These are phyloP conservation scores for Fusarium neocosmosporiellum DNA, from an alignment of 2,329 filamentous ascomycete genomes.

Conservation along the genomic window DNA sequence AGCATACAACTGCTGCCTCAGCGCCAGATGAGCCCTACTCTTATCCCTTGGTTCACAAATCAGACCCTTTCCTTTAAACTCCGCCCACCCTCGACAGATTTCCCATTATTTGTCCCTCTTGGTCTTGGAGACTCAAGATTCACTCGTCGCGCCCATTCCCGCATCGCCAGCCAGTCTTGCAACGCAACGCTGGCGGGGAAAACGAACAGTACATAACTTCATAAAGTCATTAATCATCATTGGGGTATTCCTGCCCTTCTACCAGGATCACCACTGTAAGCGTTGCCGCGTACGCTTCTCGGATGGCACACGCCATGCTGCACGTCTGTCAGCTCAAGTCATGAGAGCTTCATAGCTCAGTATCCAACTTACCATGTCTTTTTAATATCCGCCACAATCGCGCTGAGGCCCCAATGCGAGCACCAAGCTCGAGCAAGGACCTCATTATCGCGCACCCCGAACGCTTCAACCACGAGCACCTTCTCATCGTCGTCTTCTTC, in stretches of 20 bases:
- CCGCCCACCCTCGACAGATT: neutral
- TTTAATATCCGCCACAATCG: conserved; percentile 75
- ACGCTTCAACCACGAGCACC: conserved; percentile 78
- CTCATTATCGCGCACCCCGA: conserved; percentile 80
- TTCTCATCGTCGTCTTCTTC: conserved; percentile 68
- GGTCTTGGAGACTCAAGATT: conserved; percentile 20
- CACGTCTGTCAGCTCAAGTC: conserved; percentile 18
- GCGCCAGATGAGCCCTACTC: conserved; percentile 6
- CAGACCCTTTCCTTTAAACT: conserved; percentile 18
- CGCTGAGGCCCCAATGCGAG: conserved; percentile 78
- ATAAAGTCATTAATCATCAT: conserved; percentile 52
- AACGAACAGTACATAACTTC: conserved; percentile 35
- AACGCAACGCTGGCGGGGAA: conserved; percentile 10
- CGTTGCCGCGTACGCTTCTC: conserved; percentile 80
- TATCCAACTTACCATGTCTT: conserved; percentile 69
- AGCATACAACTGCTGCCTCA: conserved; percentile 8
- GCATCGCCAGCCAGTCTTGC: conserved; percentile 13
- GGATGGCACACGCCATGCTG: conserved; percentile 78
- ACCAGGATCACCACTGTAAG: conserved; percentile 78
- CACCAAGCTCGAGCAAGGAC: conserved; percentile 83
- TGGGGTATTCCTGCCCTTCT: conserved; percentile 59
- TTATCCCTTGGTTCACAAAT: conserved; percentile 9
- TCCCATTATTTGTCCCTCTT: conserved; percentile 7
- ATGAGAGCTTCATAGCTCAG: neutral
- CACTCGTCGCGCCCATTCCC: conserved; percentile 8